phyloP scores from a whole-genome alignment of 2,329 filamentous ascomycete species.

The Paraphaeosphaeria sporulosa region DNA sequence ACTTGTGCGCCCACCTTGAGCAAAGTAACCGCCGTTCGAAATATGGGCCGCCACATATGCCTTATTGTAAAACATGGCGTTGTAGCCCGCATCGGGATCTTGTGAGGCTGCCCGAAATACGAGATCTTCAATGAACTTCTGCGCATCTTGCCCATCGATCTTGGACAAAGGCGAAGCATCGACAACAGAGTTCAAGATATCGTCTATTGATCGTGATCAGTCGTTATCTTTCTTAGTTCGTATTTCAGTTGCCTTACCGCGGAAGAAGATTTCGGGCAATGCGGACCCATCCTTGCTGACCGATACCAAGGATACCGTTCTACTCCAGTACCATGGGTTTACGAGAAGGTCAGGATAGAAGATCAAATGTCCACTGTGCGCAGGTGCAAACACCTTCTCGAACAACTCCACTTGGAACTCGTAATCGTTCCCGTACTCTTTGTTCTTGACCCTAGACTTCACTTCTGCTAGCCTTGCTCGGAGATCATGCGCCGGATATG shows the following conservation, averaged over 20 bases:
- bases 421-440: constrained; percentile 42
- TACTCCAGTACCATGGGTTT: constrained; percentile 13
- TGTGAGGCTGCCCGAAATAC: constrained; percentile 29
- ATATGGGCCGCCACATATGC: constrained; percentile 14
- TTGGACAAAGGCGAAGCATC: constrained; percentile 12
- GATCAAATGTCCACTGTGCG: constrained; percentile 29
- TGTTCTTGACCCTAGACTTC: constrained; percentile 21
- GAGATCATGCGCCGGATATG: constrained; percentile 11
- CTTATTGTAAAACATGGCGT: constrained; percentile 37
- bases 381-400: constrained; percentile 17
- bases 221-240: neutral
- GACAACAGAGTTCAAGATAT: neutral
- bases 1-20: constrained; percentile 15
- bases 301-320: constrained; percentile 7
- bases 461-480: constrained; percentile 5
- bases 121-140: constrained; percentile 37
- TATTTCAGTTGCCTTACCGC: neutral
- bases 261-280: constrained; percentile 10
- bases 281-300: constrained; percentile 7
- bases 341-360: constrained; percentile 9
- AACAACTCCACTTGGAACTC: constrained; percentile 43
- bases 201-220: neutral
- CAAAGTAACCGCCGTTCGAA: constrained; percentile 20
- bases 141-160: constrained; percentile 41
- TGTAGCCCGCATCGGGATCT: constrained; percentile 46